phyloP scores from a whole-genome alignment of 306 rosid species.

The Castanea sativa region DNA sequence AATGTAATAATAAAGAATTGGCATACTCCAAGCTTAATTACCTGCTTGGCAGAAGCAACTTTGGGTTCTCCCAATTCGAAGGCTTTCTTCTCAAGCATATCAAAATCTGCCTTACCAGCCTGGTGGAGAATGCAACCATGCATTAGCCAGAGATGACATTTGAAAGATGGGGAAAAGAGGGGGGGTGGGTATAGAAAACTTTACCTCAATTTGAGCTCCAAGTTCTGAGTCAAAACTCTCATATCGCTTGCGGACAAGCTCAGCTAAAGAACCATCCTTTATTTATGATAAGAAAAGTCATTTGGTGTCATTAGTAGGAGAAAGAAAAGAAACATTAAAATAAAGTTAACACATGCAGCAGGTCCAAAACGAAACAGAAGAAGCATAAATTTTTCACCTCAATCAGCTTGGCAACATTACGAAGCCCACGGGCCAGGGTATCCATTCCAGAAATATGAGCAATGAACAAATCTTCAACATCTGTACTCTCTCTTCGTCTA shows the following conservation, averaged over 20 bases:
- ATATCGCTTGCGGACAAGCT: slow-evolving; percentile 80
- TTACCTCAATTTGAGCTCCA: slow-evolving; percentile 80
- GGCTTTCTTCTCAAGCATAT: slow-evolving; percentile 77
- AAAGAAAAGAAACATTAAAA: slow-evolving; percentile 12
- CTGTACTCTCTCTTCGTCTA: slow-evolving; percentile 97
- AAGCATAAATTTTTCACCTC: slow-evolving; percentile 44
- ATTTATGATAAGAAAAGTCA: slow-evolving; percentile 19
- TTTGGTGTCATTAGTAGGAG: slow-evolving; percentile 11
- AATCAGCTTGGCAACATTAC: slow-evolving; percentile 70
- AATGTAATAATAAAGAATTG: neutral
- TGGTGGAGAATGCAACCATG: slow-evolving; percentile 23
- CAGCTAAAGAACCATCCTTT: slow-evolving; percentile 81
- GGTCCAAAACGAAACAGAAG: neutral
- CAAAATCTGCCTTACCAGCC: slow-evolving; percentile 96
- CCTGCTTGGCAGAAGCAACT: slow-evolving; percentile 97
- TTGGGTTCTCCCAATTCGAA: slow-evolving; percentile 87
- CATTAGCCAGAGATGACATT: slow-evolving; percentile 17
- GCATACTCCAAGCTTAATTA: slow-evolving; percentile 12
- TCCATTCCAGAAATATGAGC: slow-evolving; percentile 92
- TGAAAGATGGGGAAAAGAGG: neutral
- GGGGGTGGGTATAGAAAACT: neutral
- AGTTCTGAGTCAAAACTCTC: slow-evolving; percentile 77
- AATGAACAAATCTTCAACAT: slow-evolving; percentile 90
- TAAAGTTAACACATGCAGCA: neutral
- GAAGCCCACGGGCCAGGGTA: slow-evolving; percentile 87